These are phyloP conservation scores for Leishmania guyanensis DNA, from an alignment of 208 protist genomes.

Conservation along the genomic window DNA sequence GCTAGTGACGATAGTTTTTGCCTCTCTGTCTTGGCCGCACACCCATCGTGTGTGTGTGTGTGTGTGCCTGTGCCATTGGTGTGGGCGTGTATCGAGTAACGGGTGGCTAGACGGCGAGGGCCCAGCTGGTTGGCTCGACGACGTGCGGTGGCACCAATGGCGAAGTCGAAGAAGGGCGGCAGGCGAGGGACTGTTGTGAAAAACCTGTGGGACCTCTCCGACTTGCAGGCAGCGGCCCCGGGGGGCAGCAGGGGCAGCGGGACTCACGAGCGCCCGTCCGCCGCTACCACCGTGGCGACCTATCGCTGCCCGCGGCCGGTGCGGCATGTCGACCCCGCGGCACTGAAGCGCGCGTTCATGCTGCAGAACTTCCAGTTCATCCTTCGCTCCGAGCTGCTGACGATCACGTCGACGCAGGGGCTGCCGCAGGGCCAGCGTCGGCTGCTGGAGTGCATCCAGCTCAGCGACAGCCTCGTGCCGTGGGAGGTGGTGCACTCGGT, in stretches of 20 bases:
- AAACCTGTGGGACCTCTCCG: slow-evolving; percentile 31
- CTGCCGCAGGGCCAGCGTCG: slow-evolving; percentile 66
- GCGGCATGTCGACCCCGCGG: slow-evolving; percentile 45
- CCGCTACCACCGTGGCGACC: slow-evolving; percentile 10
- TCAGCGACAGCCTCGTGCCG: slow-evolving; percentile 58
- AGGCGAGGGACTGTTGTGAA: slow-evolving; percentile 31
- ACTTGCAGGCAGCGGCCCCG: slow-evolving; percentile 10
- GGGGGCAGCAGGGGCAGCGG: background rate
- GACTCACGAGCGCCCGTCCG: background rate
- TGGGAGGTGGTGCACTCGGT: slow-evolving; percentile 85
- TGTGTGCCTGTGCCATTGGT: background rate
- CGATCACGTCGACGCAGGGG: slow-evolving; percentile 28
- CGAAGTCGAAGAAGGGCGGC: slow-evolving; percentile 33
- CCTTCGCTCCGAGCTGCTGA: slow-evolving; percentile 67
- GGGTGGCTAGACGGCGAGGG: background rate
- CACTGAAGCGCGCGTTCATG: slow-evolving; percentile 78
- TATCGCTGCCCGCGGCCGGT: slow-evolving; percentile 29
- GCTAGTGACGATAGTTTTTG: background rate
- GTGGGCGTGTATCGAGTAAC: background rate
- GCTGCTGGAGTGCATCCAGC: slow-evolving; percentile 61
- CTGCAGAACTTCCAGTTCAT: slow-evolving; percentile 91
- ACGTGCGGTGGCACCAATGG: slow-evolving; percentile 1
- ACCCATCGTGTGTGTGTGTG: background rate
- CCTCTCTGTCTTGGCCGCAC: background rate
- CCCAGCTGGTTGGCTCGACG: background rate